Evolutionary conservation across 805 yeast genomes (phyloP).

Genomic region (Ogataea allantospora): DNA sequence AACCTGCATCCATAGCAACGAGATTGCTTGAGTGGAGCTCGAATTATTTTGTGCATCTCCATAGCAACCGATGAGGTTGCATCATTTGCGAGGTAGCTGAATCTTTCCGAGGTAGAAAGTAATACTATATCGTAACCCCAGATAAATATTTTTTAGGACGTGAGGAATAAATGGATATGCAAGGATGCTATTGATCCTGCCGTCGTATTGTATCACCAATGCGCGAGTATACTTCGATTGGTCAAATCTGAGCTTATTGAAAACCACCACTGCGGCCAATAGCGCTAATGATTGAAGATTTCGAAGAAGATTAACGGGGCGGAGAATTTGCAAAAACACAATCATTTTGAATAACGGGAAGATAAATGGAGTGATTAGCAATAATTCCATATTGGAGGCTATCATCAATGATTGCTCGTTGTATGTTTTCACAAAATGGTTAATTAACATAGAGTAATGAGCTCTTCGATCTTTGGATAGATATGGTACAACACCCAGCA

Average conservation of each 20-base stretch:
- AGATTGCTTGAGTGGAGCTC: no score
- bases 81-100: slow-evolving; percentile 11
- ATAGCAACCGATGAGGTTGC: not conserved
- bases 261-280: slow-evolving; percentile 46
- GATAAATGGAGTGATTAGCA: slow-evolving; percentile 39
- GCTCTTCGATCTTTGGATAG: slow-evolving; percentile 26
- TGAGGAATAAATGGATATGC: slow-evolving; percentile 39
- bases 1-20: not conserved
- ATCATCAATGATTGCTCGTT: slow-evolving; percentile 42
- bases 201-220: slow-evolving; percentile 46
- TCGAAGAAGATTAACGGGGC: slow-evolving; percentile 27
- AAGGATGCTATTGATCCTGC: slow-evolving; percentile 37
- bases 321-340: slow-evolving; percentile 36
- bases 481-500: slow-evolving; percentile 51
- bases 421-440: slow-evolving; percentile 36
- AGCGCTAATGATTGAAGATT: slow-evolving; percentile 38
- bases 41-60: no score
- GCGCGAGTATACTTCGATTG: slow-evolving; percentile 54
- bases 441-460: slow-evolving; percentile 32
- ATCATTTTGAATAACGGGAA: slow-evolving; percentile 42
- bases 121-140: slow-evolving; percentile 9
- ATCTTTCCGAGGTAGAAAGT: slow-evolving; percentile 15
- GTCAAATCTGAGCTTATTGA: slow-evolving; percentile 59
- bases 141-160: slow-evolving; percentile 12
- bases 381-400: slow-evolving; percentile 49